Base-by-base conservation (phyloP, 2,329 filamentous ascomycete genomes). In the Cadophora sp. region DNA sequence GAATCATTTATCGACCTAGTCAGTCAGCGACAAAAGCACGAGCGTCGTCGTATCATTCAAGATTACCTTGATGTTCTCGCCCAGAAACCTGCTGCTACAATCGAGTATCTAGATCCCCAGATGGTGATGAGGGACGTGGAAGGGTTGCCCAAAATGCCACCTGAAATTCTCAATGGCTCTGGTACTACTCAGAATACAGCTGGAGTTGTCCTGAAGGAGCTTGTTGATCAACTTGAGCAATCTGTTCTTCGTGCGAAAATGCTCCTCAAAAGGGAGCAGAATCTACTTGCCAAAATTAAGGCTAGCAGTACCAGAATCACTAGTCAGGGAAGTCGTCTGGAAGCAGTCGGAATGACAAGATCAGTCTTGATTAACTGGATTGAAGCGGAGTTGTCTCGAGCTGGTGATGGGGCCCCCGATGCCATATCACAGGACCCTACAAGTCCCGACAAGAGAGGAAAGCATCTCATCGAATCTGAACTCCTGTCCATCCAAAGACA, bases 281-380 rank as follows among this genome's bases (percentile, higher is more conserved):
- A 83, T 59, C 78, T 85, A 1, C 81, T 89, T 20, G 80, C 82
- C 1, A 83, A 83, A 47, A 79, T 84, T 22, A 73, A 68, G 58
- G 43, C 67, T 13, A 64, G 60, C 20, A 59, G 62, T 13, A 9
- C 27, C n/a, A 59, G 13, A 9, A 16, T 61, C 27, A 58, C 41
- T 56, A 8, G n/a, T 27, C 55, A 64, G 55, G 66, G 65, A 20
- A 41, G 55, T 53, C 70, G 70, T 53, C 53, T 87, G 2, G 79
- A 82, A 58, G 88, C 88, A 16, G 78, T 91, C 11, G 83, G 82
- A 50, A 79, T 79, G 8, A 86, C 88, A 13, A 82, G 89, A 18
- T 83, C 84, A 61, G 85, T 87, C 68, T 81, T 91, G 60, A 90
- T 91, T 66, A 81, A 78, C 65, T 91, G 88, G 88, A 89, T 91